phyloP scores from a whole-genome alignment of 2,329 filamentous ascomycete species.

The Geosmithia morbida region DNA sequence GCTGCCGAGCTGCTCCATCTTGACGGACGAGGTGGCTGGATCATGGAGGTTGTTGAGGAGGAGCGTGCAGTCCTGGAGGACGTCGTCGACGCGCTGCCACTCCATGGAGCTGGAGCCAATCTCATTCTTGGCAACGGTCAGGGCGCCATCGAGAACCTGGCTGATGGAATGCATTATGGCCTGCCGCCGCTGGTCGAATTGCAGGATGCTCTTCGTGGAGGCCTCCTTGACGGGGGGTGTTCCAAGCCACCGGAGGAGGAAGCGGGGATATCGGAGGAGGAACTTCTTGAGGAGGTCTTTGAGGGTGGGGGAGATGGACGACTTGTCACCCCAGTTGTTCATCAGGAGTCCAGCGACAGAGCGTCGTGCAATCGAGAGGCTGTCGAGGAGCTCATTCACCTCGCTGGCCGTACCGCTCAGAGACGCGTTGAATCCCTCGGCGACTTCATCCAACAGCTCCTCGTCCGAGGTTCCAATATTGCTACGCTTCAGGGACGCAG shows the following conservation, averaged over 20 bases:
- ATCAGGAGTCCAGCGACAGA: constrained; percentile 35
- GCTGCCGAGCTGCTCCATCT: constrained; percentile 18
- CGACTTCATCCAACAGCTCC: constrained; percentile 28
- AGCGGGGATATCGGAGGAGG: constrained; percentile 43
- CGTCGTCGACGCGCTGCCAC: constrained; percentile 42
- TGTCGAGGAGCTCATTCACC: constrained; percentile 44
- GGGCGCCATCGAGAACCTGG: constrained; percentile 43
- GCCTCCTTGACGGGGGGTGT: constrained; percentile 35
- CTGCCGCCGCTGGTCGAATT: constrained; percentile 46
- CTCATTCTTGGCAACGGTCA: constrained; percentile 39
- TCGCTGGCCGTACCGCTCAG: constrained; percentile 44
- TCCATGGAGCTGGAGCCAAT: constrained; percentile 29
- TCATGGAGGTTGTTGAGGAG: constrained; percentile 39
- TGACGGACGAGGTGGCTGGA: constrained; percentile 12
- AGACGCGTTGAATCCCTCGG: constrained; percentile 40
- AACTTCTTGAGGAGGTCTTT: constrained; percentile 35
- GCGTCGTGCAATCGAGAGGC: constrained; percentile 39
- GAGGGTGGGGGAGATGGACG: constrained; percentile 8
- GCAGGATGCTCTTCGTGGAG: constrained; percentile 40
- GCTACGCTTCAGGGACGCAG: constrained; percentile 34
- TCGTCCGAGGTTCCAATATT: constrained; percentile 21
- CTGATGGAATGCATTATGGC: constrained; percentile 35
- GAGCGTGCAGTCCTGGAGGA: constrained; percentile 39
- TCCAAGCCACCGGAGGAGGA: constrained; percentile 47
- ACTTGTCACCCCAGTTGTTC: constrained; percentile 8